Percentiles rank a stretch among this genome's conserved stretches.
phyloP scores from a whole-genome alignment of 306 rosid genomes.

The Lupinus albus region DNA sequence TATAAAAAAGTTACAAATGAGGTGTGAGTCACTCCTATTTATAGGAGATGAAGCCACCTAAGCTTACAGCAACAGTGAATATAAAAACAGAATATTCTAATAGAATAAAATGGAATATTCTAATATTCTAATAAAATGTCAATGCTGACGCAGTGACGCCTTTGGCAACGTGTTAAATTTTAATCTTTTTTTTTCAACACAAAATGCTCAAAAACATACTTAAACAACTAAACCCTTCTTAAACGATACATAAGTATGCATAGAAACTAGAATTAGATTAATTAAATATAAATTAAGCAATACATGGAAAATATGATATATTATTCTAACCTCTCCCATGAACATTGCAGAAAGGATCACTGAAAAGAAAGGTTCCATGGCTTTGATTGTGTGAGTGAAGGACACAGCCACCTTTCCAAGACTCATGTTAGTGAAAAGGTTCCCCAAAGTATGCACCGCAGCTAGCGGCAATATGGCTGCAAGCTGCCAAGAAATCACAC shows the following conservation, averaged over 20 bases:
- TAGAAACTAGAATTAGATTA: too few relatives aligned
- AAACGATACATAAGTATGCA: conserved; percentile 7
- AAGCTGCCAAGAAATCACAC: conserved; percentile 59
- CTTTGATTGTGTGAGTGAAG: conserved; percentile 97
- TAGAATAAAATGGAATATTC: too few relatives aligned
- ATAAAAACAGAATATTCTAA: too few relatives aligned
- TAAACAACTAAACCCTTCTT: neutral
- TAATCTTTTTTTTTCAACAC: conserved; percentile 15
- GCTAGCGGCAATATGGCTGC: conserved; percentile 84
- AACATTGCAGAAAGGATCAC: conserved; percentile 94
- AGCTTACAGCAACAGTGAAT: too few relatives aligned
- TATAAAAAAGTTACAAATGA: too few relatives aligned
- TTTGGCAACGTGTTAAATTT: neutral
- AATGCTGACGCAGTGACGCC: neutral
- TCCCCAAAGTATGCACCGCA: conserved; percentile 80
- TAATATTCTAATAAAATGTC: too few relatives aligned
- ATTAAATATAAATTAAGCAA: conserved; percentile 17
- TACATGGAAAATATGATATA: neutral
- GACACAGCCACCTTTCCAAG: conserved; percentile 99
- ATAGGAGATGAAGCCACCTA: too few relatives aligned
- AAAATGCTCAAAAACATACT: neutral
- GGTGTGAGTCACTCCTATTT: too few relatives aligned
- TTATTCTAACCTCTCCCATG: conserved; percentile 79
- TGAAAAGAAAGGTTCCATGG: conserved; percentile 96
- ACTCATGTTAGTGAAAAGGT: conserved; percentile 98